phyloP scores from a whole-genome alignment of 1,284 basidiomycete species.

The Cutaneotrichosporon cutaneum region DNA sequence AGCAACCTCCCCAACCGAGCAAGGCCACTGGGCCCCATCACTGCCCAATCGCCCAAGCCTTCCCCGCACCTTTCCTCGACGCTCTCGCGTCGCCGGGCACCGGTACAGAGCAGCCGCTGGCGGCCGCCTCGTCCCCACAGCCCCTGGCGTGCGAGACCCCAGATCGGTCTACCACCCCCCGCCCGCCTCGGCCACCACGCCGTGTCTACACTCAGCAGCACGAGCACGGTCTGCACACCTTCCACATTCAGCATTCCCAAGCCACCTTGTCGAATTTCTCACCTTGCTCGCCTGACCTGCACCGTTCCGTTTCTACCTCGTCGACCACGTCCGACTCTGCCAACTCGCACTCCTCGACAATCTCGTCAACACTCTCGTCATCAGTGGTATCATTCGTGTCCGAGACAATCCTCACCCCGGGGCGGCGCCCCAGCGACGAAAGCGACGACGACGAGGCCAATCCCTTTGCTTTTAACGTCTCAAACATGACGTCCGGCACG shows the following conservation, averaged over 20 bases:
- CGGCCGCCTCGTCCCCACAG: background rate
- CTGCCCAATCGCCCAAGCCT: background rate
- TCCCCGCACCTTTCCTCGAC: background rate
- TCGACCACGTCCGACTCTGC: constrained; percentile 1
- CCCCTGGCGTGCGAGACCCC: constrained; percentile 1
- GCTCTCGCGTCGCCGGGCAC: background rate
- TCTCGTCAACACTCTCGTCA: constrained; percentile 12
- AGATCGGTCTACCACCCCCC: background rate
- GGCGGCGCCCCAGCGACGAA: constrained; percentile 11
- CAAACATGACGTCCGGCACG: constrained; percentile 3
- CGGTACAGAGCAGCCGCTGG: constrained; percentile 2
- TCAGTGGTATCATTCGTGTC: constrained; percentile 11
- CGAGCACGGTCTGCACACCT: background rate
- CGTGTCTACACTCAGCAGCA: background rate
- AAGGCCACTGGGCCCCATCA: background rate
- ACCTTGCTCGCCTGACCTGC: constrained; percentile 1
- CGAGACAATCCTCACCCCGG: constrained; percentile 12
- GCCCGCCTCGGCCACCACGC: background rate
- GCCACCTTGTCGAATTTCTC: background rate
- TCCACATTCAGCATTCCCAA: background rate
- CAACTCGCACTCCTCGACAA: background rate
- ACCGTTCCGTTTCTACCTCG: background rate
- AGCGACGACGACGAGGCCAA: constrained; percentile 3
- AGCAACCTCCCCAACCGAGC: background rate
- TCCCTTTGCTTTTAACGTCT: background rate